These are phyloP conservation scores for Cucurbita argyrosperma DNA, from an alignment of 306 rosid species.

Conservation along the genomic window DNA sequence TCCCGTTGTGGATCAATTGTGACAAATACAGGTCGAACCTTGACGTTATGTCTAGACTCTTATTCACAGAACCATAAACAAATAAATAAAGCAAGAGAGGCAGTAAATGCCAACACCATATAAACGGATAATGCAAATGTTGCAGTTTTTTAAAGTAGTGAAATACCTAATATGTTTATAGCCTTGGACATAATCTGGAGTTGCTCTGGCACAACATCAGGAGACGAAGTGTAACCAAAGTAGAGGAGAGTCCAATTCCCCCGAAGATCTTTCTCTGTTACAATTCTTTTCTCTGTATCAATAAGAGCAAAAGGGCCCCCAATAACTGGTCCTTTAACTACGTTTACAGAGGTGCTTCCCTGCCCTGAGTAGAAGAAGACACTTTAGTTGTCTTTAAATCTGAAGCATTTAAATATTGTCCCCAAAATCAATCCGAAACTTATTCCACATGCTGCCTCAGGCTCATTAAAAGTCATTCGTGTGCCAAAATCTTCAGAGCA, in stretches of 20 bases:
- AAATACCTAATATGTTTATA: constrained; percentile 44
- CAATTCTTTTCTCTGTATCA: constrained; percentile 40
- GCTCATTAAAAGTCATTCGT: background rate
- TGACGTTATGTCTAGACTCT: constrained; percentile 42
- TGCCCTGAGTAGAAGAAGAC: constrained; percentile 36
- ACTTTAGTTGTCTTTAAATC: background rate
- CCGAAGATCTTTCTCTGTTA: constrained; percentile 43
- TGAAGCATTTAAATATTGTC: background rate
- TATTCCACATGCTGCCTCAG: background rate
- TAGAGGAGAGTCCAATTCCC: constrained; percentile 85
- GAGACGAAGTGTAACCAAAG: constrained; percentile 87
- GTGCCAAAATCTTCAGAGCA: background rate
- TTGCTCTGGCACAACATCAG: constrained; percentile 87
- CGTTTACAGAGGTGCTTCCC: constrained; percentile 18
- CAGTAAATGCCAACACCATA: background rate
- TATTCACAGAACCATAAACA: constrained; percentile 12
- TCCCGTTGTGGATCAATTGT: constrained; percentile 90
- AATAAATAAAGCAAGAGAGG: background rate
- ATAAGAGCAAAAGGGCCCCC: constrained; percentile 82
- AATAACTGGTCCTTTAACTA: constrained; percentile 41
- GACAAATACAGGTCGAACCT: constrained; percentile 72
- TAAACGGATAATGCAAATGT: background rate
- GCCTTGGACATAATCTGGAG: constrained; percentile 51
- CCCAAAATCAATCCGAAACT: background rate
- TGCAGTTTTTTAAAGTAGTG: background rate